Evolutionary conservation across 768 basidiomycete genomes (phyloP), one percentile per base, ranked within the genome.

Genomic region (Gyrodon lividus): DNA sequence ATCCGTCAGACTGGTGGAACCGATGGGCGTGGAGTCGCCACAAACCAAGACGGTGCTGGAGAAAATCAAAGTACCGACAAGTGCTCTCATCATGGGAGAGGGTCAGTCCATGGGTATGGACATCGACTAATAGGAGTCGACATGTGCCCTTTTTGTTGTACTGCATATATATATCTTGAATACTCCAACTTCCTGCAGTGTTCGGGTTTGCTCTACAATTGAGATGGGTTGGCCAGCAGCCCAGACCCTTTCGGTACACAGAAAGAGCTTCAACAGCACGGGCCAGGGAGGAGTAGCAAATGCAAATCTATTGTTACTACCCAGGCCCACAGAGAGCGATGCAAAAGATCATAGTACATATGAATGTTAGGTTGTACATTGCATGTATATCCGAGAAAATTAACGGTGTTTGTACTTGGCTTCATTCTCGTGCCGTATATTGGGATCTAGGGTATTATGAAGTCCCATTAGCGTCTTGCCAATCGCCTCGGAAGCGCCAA

Each of bases 401-500:
- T 68, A 86, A 53, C 82, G 84, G 40, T 84, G 81, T 70, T 98
- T 98, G 73, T 98, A 98, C 72, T 98, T 98, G 47, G 91, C 93
- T 59, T 90, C 89, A 59, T 87, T 88, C 65, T 96, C 93, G 46
- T 81, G 77, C 40, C 84, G 82, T 43, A 88, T 76, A 52, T 85
- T 81, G 9, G 96, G 94, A 68, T 98, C 94, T 61, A 99, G 72
- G 41, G 92, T 82, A 67, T 98, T 98, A 60, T 94, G 88, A 34
- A 99, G 76, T 7, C 97, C 97, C 48, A 98, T 79, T 33, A 98
- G 72, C 0, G 96, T 95, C 75, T 98, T 95, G 72, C 92, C 88
- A 53, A 98, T 88, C 3, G 97, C 97, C 70, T 97, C 96, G 44
- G 87, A 92, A 4, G 95, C 94, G 4, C 97, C 97, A 51, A 98